phyloP scores from a whole-genome alignment of 2,329 filamentous ascomycete genomes.

The Hypoxylon sp. region DNA sequence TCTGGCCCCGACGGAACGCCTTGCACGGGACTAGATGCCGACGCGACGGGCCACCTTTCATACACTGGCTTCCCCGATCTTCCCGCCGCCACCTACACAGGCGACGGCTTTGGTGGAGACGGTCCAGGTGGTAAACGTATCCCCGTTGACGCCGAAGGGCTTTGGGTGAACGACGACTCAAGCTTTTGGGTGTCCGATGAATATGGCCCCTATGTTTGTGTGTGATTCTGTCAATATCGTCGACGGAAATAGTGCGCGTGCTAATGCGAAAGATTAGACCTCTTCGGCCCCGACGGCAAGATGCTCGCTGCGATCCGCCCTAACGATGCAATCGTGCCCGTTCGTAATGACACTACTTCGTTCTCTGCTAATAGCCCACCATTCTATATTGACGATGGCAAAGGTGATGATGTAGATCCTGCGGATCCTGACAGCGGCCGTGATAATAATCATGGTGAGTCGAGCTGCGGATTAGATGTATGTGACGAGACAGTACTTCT shows the following conservation, averaged over 20 bases:
- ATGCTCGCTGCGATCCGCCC: constrained; percentile 76
- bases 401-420: constrained; percentile 63
- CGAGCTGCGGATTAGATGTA: background rate
- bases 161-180: constrained; percentile 72
- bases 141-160: constrained; percentile 75
- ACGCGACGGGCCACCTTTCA: constrained; percentile 65
- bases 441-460: constrained; percentile 75
- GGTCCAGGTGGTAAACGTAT: constrained; percentile 73
- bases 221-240: constrained; percentile 45
- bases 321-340: constrained; percentile 74
- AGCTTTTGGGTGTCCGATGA: constrained; percentile 80
- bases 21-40: constrained; percentile 75
- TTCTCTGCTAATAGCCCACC: constrained; percentile 77
- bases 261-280: constrained; percentile 43
- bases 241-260: background rate
- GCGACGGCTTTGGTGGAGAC: constrained; percentile 76
- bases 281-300: constrained; percentile 69
- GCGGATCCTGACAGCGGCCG: constrained; percentile 73
- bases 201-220: constrained; percentile 79
- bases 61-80: constrained; percentile 73
- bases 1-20: constrained; percentile 74
- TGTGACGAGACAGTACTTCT: background rate
- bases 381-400: constrained; percentile 65
- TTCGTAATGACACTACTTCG: constrained; percentile 71
- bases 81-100: constrained; percentile 74